A percentile compares a stretch with the other conserved stretches of the same genome.
Conservation (phyloP, 2,329 filamentous ascomycete species). For the Trichoderma asperellum region DNA sequence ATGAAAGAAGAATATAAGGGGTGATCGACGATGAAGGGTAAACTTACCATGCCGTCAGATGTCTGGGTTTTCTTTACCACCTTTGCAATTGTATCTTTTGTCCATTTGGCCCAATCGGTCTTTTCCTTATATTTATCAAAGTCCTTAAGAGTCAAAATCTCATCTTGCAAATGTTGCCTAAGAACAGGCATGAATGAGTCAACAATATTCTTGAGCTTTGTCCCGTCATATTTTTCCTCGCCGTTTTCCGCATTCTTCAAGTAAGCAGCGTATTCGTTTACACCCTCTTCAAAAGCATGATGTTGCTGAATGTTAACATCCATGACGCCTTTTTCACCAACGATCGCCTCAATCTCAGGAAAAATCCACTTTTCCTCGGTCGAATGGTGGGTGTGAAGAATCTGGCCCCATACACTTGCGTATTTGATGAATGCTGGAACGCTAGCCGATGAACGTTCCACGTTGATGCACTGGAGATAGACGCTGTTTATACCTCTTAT, state of each 20-base stretch:
- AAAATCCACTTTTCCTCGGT: conserved; percentile 45
- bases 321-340: conserved; percentile 42
- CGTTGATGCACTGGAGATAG: conserved; percentile 36
- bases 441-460: conserved; percentile 30
- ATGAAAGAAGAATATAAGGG: not conserved
- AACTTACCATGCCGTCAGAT: not conserved
- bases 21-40: not conserved
- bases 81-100: not conserved
- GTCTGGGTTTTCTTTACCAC: not conserved
- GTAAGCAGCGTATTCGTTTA: conserved; percentile 32
- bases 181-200: not conserved
- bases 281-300: conserved; percentile 40
- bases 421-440: conserved; percentile 35
- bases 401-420: not conserved
- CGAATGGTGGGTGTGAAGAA: conserved; percentile 43
- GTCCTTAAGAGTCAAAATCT: not conserved
- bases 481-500: conserved; percentile 43
- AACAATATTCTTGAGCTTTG: not conserved
- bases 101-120: not conserved
- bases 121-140: not conserved
- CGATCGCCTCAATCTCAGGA: conserved; percentile 40
- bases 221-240: not conserved
- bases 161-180: not conserved
- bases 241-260: not conserved
- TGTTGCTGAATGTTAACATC: conserved; percentile 46